Conservation (phyloP, 1,284 basidiomycete genomes). For the Leccinum angustisporum region DNA sequence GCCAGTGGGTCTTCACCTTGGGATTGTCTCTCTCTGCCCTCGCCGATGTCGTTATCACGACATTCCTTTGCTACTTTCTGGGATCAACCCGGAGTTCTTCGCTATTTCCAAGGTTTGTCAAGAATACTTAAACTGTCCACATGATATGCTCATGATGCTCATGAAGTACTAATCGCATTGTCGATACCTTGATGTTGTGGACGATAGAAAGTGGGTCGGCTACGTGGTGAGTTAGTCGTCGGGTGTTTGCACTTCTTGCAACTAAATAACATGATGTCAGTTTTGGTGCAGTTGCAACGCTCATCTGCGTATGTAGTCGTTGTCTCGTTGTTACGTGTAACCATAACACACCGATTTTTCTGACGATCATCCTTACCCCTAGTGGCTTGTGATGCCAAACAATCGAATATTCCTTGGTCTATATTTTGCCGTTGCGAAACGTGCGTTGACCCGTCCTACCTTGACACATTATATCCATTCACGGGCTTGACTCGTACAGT, state of each 20-base stretch:
- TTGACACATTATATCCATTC: neutral
- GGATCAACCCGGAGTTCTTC: slow-evolving; percentile 34
- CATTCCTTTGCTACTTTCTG: slow-evolving; percentile 45
- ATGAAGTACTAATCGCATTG: slow-evolving; percentile 43
- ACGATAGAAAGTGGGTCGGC: slow-evolving; percentile 50
- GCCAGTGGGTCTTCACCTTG: slow-evolving; percentile 52
- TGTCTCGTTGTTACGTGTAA: neutral
- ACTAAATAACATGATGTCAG: slow-evolving; percentile 24
- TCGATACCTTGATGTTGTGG: slow-evolving; percentile 48
- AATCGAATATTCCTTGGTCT: slow-evolving; percentile 46
- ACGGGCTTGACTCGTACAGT: slow-evolving; percentile 9
- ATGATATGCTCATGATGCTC: neutral
- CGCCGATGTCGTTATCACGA: slow-evolving; percentile 49
- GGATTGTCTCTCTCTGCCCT: slow-evolving; percentile 47
- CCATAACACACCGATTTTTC: neutral
- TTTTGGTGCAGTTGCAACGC: slow-evolving; percentile 38
- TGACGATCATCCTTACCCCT: neutral
- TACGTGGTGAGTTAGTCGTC: slow-evolving; percentile 38
- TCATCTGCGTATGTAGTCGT: slow-evolving; percentile 41
- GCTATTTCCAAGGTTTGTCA: slow-evolving; percentile 37
- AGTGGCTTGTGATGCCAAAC: slow-evolving; percentile 44
- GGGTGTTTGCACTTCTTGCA: neutral
- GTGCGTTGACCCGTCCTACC: slow-evolving; percentile 27
- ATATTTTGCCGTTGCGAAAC: slow-evolving; percentile 49
- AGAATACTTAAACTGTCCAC: neutral